Evolutionary conservation across 768 basidiomycete genomes (phyloP).

Genomic region (Mycena galericulata): DNA sequence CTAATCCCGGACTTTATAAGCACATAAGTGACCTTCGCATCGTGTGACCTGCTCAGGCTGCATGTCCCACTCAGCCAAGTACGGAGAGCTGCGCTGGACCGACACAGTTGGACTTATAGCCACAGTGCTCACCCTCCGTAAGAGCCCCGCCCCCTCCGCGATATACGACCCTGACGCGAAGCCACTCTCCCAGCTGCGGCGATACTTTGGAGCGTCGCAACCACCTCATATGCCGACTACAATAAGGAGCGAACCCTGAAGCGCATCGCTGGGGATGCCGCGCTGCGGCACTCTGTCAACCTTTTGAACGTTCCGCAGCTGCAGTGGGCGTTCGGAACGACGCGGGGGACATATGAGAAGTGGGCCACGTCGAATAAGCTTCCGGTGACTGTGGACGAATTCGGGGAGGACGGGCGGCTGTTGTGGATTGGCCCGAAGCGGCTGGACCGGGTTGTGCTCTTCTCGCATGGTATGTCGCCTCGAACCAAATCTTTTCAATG

Average conservation of each 20-base stretch:
- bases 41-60: background rate
- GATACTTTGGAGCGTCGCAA: constrained; percentile 38
- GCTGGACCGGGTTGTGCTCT: constrained; percentile 48
- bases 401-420: constrained; percentile 43
- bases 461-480: constrained; percentile 44
- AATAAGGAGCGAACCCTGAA: constrained; percentile 41
- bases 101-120: constrained; percentile 14
- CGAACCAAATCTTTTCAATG: too few species aligned
- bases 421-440: constrained; percentile 50
- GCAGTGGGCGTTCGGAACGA: constrained; percentile 40
- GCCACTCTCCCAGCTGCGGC: constrained; percentile 28
- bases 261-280: constrained; percentile 37
- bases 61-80: background rate
- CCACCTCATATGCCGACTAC: constrained; percentile 37
- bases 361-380: constrained; percentile 41
- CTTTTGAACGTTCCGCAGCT: constrained; percentile 39
- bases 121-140: constrained; percentile 8
- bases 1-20: background rate
- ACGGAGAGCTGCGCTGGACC: constrained; percentile 21
- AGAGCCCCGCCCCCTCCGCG: background rate
- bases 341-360: constrained; percentile 35
- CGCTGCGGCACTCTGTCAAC: constrained; percentile 27
- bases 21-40: background rate
- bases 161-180: background rate
- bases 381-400: constrained; percentile 40